Evolutionary conservation across 1,284 basidiomycete species (phyloP).

Genomic region (Rhodotorula sp.): DNA sequence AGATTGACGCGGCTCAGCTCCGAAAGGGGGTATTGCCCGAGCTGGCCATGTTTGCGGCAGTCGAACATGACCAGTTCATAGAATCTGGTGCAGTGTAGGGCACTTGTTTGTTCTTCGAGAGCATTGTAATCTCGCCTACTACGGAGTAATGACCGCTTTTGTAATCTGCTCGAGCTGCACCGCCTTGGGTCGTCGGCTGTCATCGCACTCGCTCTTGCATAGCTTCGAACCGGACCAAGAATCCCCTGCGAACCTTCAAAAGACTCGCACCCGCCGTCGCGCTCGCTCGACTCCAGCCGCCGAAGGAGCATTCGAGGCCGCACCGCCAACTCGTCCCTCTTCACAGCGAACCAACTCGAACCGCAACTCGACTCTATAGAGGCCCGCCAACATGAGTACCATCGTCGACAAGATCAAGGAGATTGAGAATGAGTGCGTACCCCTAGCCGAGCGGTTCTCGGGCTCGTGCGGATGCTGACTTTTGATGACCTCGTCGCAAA

Average conservation of each 20-base stretch:
- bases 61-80: too few species aligned
- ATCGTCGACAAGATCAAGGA: constrained; percentile 62
- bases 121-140: too few species aligned
- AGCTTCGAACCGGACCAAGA: too few species aligned
- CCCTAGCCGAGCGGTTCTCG: constrained; percentile 19
- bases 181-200: too few species aligned
- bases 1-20: constrained; percentile 13
- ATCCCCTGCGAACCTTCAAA: too few species aligned
- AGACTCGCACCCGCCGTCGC: too few species aligned
- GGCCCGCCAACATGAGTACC: not conserved
- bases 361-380: not conserved
- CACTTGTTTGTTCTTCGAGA: not conserved
- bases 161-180: too few species aligned
- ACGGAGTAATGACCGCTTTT: too few species aligned
- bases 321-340: too few species aligned
- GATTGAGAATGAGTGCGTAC: constrained; percentile 76
- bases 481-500: not conserved
- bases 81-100: not conserved
- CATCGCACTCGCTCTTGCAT: too few species aligned
- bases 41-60: constrained; percentile 26
- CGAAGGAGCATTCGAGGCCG: too few species aligned
- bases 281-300: too few species aligned
- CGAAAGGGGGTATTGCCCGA: constrained; percentile 24
- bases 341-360: not conserved
- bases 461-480: constrained; percentile 14